Evolutionary conservation across 2,329 filamentous ascomycete species (phyloP).

Genomic region (Colletotrichum somersetense): DNA sequence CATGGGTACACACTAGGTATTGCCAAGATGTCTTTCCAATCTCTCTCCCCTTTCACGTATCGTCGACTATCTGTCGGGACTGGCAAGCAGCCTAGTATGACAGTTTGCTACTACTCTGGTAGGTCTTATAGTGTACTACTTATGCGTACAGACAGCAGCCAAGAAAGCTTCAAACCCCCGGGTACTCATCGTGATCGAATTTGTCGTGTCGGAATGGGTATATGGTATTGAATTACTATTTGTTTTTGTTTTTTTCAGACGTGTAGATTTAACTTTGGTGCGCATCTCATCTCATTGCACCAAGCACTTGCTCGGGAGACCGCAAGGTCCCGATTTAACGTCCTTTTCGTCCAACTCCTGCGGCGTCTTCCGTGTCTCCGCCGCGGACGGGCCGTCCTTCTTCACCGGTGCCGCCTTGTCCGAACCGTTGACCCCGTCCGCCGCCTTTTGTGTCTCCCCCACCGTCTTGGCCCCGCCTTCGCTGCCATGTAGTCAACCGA

Average conservation of each 20-base stretch:
- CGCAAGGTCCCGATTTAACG: slow-evolving; percentile 76
- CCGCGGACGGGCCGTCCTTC: slow-evolving; percentile 10
- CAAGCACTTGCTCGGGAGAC: slow-evolving; percentile 79
- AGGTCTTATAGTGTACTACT: no score
- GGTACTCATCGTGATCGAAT: no score
- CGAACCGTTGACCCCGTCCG: slow-evolving; percentile 42
- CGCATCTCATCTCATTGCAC: slow-evolving; percentile 64
- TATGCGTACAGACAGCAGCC: neutral
- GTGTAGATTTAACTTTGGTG: neutral
- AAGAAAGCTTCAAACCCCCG: neutral
- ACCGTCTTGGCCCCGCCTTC: slow-evolving; percentile 48
- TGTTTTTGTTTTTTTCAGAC: neutral
- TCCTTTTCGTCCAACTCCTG: slow-evolving; percentile 49
- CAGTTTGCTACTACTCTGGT: no score
- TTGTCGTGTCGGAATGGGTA: neutral
- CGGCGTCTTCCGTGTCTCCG: slow-evolving; percentile 45
- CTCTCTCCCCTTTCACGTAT: no score
- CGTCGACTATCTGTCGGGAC: neutral
- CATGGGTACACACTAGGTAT: no score
- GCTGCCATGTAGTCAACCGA: slow-evolving; percentile 82
- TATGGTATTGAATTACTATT: slow-evolving; percentile 16
- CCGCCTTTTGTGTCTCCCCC: slow-evolving; percentile 47
- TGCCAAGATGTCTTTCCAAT: neutral
- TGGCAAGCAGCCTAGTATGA: neutral
- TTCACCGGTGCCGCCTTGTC: slow-evolving; percentile 41